Evolutionary conservation across 23 red algal genomes (phyloP).

Genomic region (Chondrus crispus): DNA sequence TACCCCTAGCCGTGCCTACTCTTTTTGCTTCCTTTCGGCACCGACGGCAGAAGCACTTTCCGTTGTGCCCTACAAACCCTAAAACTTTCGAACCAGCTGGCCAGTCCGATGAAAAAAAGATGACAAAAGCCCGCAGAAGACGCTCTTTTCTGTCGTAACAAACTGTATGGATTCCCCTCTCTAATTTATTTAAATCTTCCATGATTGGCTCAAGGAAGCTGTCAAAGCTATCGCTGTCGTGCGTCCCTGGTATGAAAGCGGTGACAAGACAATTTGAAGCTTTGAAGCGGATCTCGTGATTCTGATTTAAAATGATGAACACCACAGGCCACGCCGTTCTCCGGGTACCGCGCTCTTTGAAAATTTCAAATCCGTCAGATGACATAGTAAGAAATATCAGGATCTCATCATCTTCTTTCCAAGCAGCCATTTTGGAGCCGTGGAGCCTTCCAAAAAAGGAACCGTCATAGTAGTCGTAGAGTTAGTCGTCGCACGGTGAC

Average conservation of each 20-base stretch:
- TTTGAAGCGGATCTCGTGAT: not conserved
- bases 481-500: not conserved
- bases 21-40: not conserved
- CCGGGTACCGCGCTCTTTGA: not conserved
- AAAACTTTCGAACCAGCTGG: not conserved
- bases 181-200: not conserved
- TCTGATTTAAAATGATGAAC: not conserved
- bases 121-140: not conserved
- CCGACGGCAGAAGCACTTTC: not conserved
- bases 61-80: not conserved
- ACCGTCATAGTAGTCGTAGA: not conserved
- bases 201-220: not conserved
- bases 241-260: not conserved
- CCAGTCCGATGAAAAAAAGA: conserved; percentile 1
- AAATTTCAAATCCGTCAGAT: not conserved
- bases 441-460: not conserved
- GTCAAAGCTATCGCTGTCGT: not conserved
- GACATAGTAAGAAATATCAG: not conserved
- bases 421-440: not conserved
- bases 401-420: not conserved
- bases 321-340: not conserved
- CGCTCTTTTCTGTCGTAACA: not conserved
- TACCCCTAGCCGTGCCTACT: too few species aligned
- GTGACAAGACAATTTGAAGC: not conserved
- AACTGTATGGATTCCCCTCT: not conserved